phyloP scores from a whole-genome alignment of 257 asterid genomes.

The Ophiorrhiza pumila region DNA sequence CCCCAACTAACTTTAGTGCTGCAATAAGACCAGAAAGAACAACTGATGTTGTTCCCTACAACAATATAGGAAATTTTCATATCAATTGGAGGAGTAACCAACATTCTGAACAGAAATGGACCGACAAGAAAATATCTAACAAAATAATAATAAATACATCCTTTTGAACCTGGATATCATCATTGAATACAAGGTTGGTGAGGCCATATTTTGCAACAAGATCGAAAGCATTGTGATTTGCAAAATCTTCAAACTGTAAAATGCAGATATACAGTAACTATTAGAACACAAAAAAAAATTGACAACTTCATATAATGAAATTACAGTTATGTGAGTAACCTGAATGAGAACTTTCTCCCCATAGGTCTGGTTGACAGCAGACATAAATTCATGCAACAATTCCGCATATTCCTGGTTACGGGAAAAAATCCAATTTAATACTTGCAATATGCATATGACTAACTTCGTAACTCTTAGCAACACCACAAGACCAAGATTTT shows the following conservation, averaged over 20 bases:
- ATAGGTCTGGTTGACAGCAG: conserved; percentile 82
- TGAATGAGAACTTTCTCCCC: conserved; percentile 95
- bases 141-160: not conserved
- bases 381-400: conserved; percentile 79
- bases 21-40: conserved; percentile 93
- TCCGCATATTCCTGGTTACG: conserved; percentile 76
- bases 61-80: conserved; percentile 1
- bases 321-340: conserved; percentile 34
- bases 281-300: not conserved
- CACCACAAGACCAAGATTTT: conserved; percentile 10
- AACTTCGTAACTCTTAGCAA: not conserved
- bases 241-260: conserved; percentile 92
- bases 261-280: conserved; percentile 11
- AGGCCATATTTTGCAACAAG: conserved; percentile 86
- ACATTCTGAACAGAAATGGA: not conserved
- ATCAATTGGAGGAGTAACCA: not conserved
- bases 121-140: not conserved
- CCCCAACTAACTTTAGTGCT: conserved; percentile 72
- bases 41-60: conserved; percentile 94
- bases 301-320: conserved; percentile 4
- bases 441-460: conserved; percentile 12
- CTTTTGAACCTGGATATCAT: conserved; percentile 74
- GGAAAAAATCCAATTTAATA: conserved; percentile 13
- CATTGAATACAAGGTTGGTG: conserved; percentile 88
- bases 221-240: conserved; percentile 96